Percentiles rank a stretch among this genome's conserved stretches.
phyloP scores from a whole-genome alignment of 148 eudicot genomes.

The Dysphania ambrosioides region DNA sequence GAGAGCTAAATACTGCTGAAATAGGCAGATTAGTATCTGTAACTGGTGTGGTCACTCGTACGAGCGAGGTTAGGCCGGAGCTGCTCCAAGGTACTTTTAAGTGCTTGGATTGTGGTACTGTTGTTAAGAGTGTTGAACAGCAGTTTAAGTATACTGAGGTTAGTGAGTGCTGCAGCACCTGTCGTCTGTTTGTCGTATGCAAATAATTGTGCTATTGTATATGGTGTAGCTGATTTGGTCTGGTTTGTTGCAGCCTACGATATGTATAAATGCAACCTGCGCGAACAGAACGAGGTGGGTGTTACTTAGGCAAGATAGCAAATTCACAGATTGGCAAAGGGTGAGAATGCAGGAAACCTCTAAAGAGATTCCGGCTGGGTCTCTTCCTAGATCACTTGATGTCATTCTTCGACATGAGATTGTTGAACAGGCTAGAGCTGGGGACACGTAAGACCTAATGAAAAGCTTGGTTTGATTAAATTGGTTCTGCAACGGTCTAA shows the following conservation, averaged over 20 bases:
- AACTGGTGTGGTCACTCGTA: constrained; percentile 91
- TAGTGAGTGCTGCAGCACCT: neutral
- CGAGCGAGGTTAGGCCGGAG: constrained; percentile 98
- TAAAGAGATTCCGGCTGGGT: constrained; percentile 95
- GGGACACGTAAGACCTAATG: constrained; percentile 67
- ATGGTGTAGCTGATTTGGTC: neutral
- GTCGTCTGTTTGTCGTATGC: no score
- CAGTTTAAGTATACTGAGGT: constrained; percentile 99
- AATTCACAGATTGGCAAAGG: constrained; percentile 98
- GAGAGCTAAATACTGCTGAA: constrained; percentile 77
- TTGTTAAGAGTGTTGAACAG: constrained; percentile 80
- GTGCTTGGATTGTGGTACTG: constrained; percentile 81
- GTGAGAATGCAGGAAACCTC: constrained; percentile 97
- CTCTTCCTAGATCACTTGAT: constrained; percentile 92
- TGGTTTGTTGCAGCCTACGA: constrained; percentile 67
- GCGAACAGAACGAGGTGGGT: constrained; percentile 71
- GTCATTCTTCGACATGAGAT: constrained; percentile 92
- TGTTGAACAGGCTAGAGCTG: constrained; percentile 99
- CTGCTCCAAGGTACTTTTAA: constrained; percentile 87
- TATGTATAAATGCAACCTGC: constrained; percentile 83
- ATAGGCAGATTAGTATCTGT: constrained; percentile 84
- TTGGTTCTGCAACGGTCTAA: neutral
- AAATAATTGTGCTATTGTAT: constrained; percentile 24
- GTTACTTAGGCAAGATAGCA: constrained; percentile 85
- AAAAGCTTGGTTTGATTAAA: neutral